Conservation (phyloP, 257 asterid genomes). For the Echium plantagineum region DNA sequence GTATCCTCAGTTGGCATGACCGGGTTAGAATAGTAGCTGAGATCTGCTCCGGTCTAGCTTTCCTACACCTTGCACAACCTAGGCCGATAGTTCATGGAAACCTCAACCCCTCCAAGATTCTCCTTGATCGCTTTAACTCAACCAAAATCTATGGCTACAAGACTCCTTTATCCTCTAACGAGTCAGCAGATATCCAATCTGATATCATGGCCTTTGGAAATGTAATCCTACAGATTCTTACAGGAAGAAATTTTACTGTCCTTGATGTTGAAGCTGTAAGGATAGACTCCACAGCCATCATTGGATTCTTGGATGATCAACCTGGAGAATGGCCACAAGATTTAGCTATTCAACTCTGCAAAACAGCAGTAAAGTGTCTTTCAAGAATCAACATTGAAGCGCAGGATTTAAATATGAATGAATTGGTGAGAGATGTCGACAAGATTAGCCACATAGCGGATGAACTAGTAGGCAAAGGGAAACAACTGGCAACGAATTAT, state of each 20-base stretch:
- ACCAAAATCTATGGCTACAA: constrained; percentile 31
- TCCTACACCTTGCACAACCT: constrained; percentile 53
- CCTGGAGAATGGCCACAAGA: constrained; percentile 65
- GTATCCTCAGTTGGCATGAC: constrained; percentile 40
- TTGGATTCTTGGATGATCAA: constrained; percentile 23
- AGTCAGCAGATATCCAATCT: constrained; percentile 12
- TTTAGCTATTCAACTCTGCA: constrained; percentile 42
- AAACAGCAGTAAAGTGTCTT: constrained; percentile 38
- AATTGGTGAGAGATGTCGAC: constrained; percentile 31
- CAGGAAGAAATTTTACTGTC: constrained; percentile 32
- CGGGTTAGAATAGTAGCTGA: constrained; percentile 45
- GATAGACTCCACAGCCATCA: constrained; percentile 16
- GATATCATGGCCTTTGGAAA: constrained; percentile 51
- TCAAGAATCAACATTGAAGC: constrained; percentile 8
- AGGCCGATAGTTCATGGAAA: constrained; percentile 43
- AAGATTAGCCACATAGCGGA: constrained; percentile 41
- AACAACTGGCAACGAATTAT: background rate
- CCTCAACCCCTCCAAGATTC: constrained; percentile 48
- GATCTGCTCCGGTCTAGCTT: constrained; percentile 44
- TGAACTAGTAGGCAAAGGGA: constrained; percentile 10
- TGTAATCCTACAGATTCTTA: constrained; percentile 48
- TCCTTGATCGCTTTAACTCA: constrained; percentile 40
- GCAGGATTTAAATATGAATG: constrained; percentile 16
- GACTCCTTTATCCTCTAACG: constrained; percentile 10
- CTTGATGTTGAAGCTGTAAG: constrained; percentile 19